phyloP scores from a whole-genome alignment of 148 eudicot genomes.

The Persicaria tinctoria region DNA sequence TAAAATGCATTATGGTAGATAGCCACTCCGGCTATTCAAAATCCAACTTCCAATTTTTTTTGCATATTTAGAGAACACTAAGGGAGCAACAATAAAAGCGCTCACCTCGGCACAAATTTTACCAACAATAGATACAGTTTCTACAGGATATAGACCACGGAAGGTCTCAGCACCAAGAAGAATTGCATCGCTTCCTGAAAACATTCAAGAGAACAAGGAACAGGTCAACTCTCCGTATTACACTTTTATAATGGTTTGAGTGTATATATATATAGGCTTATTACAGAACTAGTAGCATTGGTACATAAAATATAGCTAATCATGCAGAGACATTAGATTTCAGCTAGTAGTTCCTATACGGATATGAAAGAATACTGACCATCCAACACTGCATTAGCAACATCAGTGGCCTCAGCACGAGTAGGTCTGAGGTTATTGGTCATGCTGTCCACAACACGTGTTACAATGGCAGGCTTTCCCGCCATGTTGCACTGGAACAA shows the following conservation, averaged over 20 bases:
- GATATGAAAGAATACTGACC: conserved; percentile 29
- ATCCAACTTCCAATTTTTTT: neutral
- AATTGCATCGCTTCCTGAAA: conserved; percentile 88
- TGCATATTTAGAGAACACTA: neutral
- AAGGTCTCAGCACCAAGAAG: conserved; percentile 97
- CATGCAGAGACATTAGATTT: neutral
- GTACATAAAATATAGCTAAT: neutral
- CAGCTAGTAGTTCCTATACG: neutral
- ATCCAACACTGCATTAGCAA: conserved; percentile 94
- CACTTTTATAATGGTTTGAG: neutral
- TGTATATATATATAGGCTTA: neutral
- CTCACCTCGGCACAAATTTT: conserved; percentile 92
- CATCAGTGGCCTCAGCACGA: conserved; percentile 99
- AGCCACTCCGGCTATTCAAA: neutral
- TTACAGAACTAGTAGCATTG: neutral
- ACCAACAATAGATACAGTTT: conserved; percentile 75
- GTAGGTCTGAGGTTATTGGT: conserved; percentile 94
- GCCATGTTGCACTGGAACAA: conserved; percentile 92
- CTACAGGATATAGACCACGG: conserved; percentile 85
- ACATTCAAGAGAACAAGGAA: conserved; percentile 3
- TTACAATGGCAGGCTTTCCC: conserved; percentile 94
- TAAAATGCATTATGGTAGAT: neutral
- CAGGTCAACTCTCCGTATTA: neutral
- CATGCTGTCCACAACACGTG: conserved; percentile 99
- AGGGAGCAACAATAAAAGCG: neutral